Percentiles rank a stretch among this genome's conserved stretches.
These are phyloP conservation scores for Chrysoporthe deuterocubensis DNA, from an alignment of 2,329 filamentous ascomycete genomes.

Conservation along the genomic window DNA sequence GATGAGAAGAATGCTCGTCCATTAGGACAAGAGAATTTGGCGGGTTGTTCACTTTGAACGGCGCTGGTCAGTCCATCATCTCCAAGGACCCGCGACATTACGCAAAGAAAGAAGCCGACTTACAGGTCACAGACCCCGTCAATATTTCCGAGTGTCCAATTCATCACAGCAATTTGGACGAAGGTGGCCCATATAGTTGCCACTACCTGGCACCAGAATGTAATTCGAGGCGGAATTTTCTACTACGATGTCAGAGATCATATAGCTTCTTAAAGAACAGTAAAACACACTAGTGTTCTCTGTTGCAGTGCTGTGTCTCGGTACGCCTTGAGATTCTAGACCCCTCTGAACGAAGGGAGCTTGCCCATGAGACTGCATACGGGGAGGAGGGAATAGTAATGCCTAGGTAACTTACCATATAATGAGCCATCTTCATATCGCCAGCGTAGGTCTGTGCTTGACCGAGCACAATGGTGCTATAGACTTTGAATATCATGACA, in stretches of 20 bases:
- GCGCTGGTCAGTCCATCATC: conserved; percentile 37
- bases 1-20: conserved; percentile 53
- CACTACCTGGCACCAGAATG: conserved; percentile 43
- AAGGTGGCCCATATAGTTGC: conserved; percentile 48
- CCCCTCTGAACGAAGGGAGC: no score
- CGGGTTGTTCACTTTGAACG: conserved; percentile 45
- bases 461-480: conserved; percentile 43
- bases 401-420: conserved; percentile 33
- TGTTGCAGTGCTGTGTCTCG: no score
- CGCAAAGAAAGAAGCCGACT: conserved; percentile 20
- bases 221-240: conserved; percentile 49
- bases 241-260: background rate
- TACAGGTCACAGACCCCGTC: conserved; percentile 50
- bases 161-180: conserved; percentile 51
- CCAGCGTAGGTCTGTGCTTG: conserved; percentile 41
- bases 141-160: conserved; percentile 52
- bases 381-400: background rate
- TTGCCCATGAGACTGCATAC: no score
- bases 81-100: conserved; percentile 27
- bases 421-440: conserved; percentile 44
- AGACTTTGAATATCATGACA: conserved; percentile 62
- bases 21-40: conserved; percentile 49
- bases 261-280: background rate
- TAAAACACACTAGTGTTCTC: no score
- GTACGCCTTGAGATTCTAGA: no score